These are phyloP conservation scores for Orbilia ellipsospora DNA, from an alignment of 2,329 filamentous ascomycete species.

Conservation along the genomic window DNA sequence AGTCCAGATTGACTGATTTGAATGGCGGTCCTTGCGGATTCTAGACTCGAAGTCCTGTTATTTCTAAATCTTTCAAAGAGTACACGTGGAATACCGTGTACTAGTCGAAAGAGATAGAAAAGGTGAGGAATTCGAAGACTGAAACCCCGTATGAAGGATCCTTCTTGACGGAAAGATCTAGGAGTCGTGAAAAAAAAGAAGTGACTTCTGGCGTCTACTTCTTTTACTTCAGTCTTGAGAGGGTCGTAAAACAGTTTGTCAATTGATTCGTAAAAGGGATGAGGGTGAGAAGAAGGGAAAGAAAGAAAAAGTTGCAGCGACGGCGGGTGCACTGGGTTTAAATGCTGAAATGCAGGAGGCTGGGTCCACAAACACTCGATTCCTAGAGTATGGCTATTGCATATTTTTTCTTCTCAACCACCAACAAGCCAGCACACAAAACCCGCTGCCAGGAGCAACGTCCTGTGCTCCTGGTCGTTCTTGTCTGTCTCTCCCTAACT, in stretches of 20 bases:
- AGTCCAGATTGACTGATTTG: constrained; percentile 97
- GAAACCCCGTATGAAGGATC: constrained; percentile 56
- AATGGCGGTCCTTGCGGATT: constrained; percentile 53
- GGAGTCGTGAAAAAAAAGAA: constrained; percentile 55
- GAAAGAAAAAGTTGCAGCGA: constrained; percentile 21
- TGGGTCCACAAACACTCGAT: constrained; percentile 32
- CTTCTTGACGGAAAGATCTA: constrained; percentile 54
- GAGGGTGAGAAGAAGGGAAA: constrained; percentile 16
- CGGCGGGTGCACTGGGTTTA: constrained; percentile 53
- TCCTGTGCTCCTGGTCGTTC: neutral
- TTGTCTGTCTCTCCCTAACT: neutral
- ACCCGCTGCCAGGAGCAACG: constrained; percentile 17
- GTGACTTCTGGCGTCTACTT: constrained; percentile 53
- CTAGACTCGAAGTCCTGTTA: constrained; percentile 54
- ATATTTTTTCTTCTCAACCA: no score
- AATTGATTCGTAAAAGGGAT: constrained; percentile 45
- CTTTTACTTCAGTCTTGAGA: constrained; percentile 51
- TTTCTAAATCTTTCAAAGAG: constrained; percentile 56
- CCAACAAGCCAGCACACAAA: neutral
- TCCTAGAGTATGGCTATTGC: constrained; percentile 4
- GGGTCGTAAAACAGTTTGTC: constrained; percentile 31
- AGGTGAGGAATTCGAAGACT: constrained; percentile 54
- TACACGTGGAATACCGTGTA: constrained; percentile 53
- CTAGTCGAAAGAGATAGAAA: constrained; percentile 56
- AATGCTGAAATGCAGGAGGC: constrained; percentile 55